Evolutionary conservation across 345 rosid genomes (phyloP).

Genomic region (Dipteronia sinensis): DNA sequence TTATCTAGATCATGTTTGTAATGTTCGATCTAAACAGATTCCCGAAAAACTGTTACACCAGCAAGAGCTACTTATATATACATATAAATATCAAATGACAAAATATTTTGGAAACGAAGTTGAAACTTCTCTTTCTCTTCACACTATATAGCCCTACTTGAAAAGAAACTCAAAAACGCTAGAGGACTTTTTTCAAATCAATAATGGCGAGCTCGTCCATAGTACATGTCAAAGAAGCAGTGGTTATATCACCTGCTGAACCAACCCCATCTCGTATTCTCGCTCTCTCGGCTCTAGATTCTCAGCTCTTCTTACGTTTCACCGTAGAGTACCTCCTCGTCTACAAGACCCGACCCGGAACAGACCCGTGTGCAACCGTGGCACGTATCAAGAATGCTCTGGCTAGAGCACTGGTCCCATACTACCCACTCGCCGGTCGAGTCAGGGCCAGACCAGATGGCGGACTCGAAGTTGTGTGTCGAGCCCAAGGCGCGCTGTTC

Average conservation of each 20-base stretch:
- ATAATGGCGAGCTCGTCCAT: conserved; percentile 42
- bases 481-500: conserved; percentile 69
- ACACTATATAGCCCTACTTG: neutral
- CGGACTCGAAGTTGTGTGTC: conserved; percentile 64
- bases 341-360: conserved; percentile 41
- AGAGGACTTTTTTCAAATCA: neutral
- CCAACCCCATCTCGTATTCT: conserved; percentile 66
- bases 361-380: conserved; percentile 33
- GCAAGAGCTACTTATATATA: no score
- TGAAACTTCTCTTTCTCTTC: neutral
- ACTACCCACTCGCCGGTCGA: conserved; percentile 84
- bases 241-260: conserved; percentile 56
- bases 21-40: no score
- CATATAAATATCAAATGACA: neutral
- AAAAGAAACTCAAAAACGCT: neutral
- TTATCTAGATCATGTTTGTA: no score
- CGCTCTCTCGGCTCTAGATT: conserved; percentile 77
- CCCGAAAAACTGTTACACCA: no score
- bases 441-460: conserved; percentile 54
- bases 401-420: conserved; percentile 58
- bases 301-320: conserved; percentile 90
- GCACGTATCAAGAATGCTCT: conserved; percentile 61
- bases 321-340: conserved; percentile 75
- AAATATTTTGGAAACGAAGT: neutral
- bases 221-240: conserved; percentile 57